Percentiles rank a stretch among this genome's conserved stretches.
These are phyloP conservation scores for Cyberlindnera subsufficiens DNA, from an alignment of 805 yeast genomes.

Conservation along the genomic window DNA sequence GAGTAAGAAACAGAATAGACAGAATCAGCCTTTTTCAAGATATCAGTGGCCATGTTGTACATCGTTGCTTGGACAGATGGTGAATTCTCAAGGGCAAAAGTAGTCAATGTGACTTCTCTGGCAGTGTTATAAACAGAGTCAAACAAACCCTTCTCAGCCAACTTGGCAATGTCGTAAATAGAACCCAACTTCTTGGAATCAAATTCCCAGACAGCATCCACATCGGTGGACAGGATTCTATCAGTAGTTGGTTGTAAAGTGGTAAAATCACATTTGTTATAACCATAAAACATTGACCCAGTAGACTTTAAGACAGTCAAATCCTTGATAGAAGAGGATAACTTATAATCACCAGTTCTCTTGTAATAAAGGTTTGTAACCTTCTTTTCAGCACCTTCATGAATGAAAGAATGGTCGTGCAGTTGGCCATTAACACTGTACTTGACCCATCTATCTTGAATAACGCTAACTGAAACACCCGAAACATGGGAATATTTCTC, in stretches of 20 bases:
- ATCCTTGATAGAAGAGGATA: constrained; percentile 70
- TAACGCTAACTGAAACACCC: constrained; percentile 60
- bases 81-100: constrained; percentile 81
- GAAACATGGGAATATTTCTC: constrained; percentile 71
- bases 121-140: constrained; percentile 61
- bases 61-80: constrained; percentile 96
- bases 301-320: constrained; percentile 85
- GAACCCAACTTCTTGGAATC: constrained; percentile 42
- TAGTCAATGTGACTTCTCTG: constrained; percentile 61
- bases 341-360: constrained; percentile 46
- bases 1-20: constrained; percentile 64
- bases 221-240: constrained; percentile 83
- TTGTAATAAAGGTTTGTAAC: constrained; percentile 46
- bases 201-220: constrained; percentile 69
- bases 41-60: constrained; percentile 83
- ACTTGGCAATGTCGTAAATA: constrained; percentile 41
- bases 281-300: constrained; percentile 89
- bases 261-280: constrained; percentile 81
- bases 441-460: constrained; percentile 78
- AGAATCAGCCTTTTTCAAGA: constrained; percentile 51
- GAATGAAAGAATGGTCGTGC: constrained; percentile 80
- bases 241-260: constrained; percentile 79
- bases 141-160: constrained; percentile 58
- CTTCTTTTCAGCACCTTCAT: constrained; percentile 80
- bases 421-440: constrained; percentile 65